These are phyloP conservation scores for Botryobasidium botryosum DNA, from an alignment of 768 basidiomycete species.

Conservation along the genomic window DNA sequence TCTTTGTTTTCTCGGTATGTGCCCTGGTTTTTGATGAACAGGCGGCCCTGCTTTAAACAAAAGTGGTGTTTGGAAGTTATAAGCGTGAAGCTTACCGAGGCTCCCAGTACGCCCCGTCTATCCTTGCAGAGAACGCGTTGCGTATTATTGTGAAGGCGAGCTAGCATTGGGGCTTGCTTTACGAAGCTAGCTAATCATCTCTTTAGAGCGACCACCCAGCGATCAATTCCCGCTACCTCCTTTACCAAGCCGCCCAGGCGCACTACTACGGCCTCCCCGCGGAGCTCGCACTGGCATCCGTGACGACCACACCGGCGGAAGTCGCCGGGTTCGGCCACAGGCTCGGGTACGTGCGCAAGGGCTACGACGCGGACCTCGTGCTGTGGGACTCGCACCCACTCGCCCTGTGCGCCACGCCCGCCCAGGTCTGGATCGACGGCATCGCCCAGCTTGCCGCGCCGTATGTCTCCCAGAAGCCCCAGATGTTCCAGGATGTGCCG, in stretches of 20 bases:
- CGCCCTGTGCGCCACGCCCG: slow-evolving; percentile 37
- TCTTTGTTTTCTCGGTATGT: slow-evolving; percentile 27
- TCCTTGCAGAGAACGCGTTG: slow-evolving; percentile 51
- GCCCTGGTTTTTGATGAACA: neutral
- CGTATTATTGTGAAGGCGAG: slow-evolving; percentile 55
- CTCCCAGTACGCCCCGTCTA: slow-evolving; percentile 63
- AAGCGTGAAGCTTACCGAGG: slow-evolving; percentile 73
- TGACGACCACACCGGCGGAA: slow-evolving; percentile 54
- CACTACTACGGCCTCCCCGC: slow-evolving; percentile 54
- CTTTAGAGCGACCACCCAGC: slow-evolving; percentile 26
- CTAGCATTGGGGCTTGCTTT: neutral
- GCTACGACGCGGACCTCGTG: slow-evolving; percentile 46
- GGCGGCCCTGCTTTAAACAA: too few species aligned
- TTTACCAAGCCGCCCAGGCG: slow-evolving; percentile 74
- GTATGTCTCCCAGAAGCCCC: slow-evolving; percentile 35
- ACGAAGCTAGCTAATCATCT: neutral
- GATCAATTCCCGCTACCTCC: slow-evolving; percentile 52
- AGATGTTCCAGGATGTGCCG: slow-evolving; percentile 35
- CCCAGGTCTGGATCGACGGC: slow-evolving; percentile 75
- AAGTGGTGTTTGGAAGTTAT: slow-evolving; percentile 14
- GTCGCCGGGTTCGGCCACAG: slow-evolving; percentile 61
- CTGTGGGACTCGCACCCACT: slow-evolving; percentile 26
- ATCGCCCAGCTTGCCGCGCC: slow-evolving; percentile 45
- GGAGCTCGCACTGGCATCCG: slow-evolving; percentile 47
- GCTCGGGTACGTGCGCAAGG: slow-evolving; percentile 50